These are phyloP conservation scores for Xylaria digitata DNA, from an alignment of 2,329 filamentous ascomycete species.

Conservation along the genomic window DNA sequence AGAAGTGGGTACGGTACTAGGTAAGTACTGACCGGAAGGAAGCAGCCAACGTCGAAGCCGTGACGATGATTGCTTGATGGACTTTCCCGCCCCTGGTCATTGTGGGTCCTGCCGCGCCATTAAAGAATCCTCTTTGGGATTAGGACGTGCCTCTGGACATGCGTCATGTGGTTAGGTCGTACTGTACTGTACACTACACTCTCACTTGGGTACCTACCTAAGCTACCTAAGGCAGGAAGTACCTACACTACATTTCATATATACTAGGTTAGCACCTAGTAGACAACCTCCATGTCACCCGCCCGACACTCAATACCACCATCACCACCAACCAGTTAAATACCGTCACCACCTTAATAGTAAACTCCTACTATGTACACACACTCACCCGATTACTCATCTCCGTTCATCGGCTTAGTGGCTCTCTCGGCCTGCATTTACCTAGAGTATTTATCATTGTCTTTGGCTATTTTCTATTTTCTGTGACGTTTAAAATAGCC, in stretches of 20 bases:
- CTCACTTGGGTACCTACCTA: no score
- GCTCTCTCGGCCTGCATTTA: conserved; percentile 24
- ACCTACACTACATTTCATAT: no score
- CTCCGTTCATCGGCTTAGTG: conserved; percentile 12
- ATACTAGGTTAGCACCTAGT: no score
- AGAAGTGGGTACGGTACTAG: no score
- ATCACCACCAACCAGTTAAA: background rate
- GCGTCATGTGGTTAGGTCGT: conserved; percentile 8
- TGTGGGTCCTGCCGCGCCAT: conserved; percentile 18
- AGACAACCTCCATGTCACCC: background rate
- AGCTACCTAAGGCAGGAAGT: background rate
- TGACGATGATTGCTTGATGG: conserved; percentile 24
- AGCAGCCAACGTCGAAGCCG: conserved; percentile 23
- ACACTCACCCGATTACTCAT: background rate
- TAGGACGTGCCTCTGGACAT: background rate
- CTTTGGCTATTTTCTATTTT: background rate
- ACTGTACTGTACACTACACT: background rate
- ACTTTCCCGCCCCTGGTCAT: conserved; percentile 19
- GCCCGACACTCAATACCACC: background rate
- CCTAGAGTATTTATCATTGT: background rate
- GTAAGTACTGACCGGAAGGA: background rate
- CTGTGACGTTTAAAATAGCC: background rate
- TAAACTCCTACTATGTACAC: background rate
- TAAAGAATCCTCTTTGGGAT: conserved; percentile 18
- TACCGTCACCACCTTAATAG: background rate